Evolutionary conservation across 1,284 basidiomycete species (phyloP).

Genomic region (Sporisorium exsertum): DNA sequence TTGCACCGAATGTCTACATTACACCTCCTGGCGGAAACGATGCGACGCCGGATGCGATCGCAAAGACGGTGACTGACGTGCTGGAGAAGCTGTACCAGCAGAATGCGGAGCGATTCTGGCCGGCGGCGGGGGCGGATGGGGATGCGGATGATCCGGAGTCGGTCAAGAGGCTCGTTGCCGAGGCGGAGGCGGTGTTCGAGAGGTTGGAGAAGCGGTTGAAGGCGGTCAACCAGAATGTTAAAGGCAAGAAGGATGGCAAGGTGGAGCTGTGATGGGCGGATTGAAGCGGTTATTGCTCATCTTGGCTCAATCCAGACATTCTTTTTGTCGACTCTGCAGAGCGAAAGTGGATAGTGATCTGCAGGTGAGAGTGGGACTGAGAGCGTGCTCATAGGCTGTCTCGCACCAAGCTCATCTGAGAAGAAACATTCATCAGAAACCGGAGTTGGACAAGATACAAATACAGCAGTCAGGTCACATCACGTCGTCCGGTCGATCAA

Average conservation of each 20-base stretch:
- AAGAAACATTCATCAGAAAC: not conserved
- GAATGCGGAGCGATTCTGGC: conserved; percentile 13
- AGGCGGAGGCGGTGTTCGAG: conserved; percentile 73
- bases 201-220: conserved; percentile 70
- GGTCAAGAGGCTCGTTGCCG: conserved; percentile 63
- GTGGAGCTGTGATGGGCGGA: conserved; percentile 19
- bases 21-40: conserved; percentile 37
- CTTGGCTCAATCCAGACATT: not conserved
- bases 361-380: not conserved
- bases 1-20: conserved; percentile 49
- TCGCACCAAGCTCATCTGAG: not conserved
- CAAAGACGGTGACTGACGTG: conserved; percentile 65
- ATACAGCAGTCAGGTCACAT: not conserved
- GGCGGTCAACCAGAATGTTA: conserved; percentile 14
- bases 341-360: not conserved
- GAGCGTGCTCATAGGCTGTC: not conserved
- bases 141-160: conserved; percentile 72
- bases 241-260: conserved; percentile 6
- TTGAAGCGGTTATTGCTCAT: not conserved
- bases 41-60: conserved; percentile 60
- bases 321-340: not conserved
- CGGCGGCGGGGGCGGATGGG: not conserved
- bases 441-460: conserved; percentile 11
- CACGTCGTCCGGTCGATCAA: not conserved
- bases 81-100: conserved; percentile 62